These are phyloP conservation scores for Ceratorhiza oryzae-sativae DNA, from an alignment of 1,284 basidiomycete genomes.

Conservation along the genomic window DNA sequence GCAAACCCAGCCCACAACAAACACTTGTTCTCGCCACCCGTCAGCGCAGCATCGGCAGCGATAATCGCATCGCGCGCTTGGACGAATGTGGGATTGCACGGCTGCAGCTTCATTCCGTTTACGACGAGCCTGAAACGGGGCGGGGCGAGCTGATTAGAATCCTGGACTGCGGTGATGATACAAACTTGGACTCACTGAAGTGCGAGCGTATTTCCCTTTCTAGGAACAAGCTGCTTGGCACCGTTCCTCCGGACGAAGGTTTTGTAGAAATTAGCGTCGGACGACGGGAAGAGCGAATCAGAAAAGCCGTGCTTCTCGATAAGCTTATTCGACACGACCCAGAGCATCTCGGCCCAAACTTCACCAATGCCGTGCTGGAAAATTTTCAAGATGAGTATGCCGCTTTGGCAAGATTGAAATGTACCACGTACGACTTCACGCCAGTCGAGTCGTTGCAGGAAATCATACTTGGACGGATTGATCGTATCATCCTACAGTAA, in stretches of 20 bases:
- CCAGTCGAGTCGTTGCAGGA: constrained; percentile 57
- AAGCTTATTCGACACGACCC: constrained; percentile 53
- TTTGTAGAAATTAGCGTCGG: constrained; percentile 52
- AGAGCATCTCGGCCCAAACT: constrained; percentile 62
- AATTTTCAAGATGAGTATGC: constrained; percentile 34
- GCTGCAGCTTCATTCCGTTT: constrained; percentile 62
- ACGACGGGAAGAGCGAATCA: constrained; percentile 54
- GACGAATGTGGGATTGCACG: constrained; percentile 84
- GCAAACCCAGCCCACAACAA: constrained; percentile 89
- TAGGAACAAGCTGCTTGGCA: constrained; percentile 54
- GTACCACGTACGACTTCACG: constrained; percentile 46
- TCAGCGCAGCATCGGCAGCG: constrained; percentile 86
- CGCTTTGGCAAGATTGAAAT: neutral
- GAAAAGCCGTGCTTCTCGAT: constrained; percentile 56
- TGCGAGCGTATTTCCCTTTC: constrained; percentile 61
- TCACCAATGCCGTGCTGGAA: constrained; percentile 55
- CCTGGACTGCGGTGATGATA: neutral
- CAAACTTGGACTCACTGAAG: constrained; percentile 49
- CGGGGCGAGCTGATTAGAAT: neutral
- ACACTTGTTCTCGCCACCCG: constrained; percentile 92
- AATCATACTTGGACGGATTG: constrained; percentile 62
- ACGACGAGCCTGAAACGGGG: constrained; percentile 54
- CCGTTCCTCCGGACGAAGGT: constrained; percentile 46
- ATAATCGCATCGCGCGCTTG: constrained; percentile 93
- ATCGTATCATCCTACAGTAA: constrained; percentile 52